phyloP scores from a whole-genome alignment of 2,329 filamentous ascomycete genomes.

The Hypoxylon sp. region DNA sequence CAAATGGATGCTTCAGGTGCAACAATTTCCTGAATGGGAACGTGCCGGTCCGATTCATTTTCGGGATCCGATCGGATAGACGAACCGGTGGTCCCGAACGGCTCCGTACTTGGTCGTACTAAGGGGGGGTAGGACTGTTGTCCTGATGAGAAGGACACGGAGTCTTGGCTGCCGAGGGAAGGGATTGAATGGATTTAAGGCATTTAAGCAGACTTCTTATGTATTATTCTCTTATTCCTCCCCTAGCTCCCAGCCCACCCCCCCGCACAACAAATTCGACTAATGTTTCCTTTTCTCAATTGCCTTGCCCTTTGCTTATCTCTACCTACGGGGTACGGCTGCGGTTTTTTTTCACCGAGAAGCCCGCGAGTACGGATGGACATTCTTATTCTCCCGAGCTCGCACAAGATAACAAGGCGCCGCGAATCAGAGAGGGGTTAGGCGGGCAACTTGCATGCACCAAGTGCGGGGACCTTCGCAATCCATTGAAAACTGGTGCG shows the following conservation, averaged over 20 bases:
- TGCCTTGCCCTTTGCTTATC: constrained; percentile 13
- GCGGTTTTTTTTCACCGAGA: constrained; percentile 42
- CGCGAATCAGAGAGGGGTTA: constrained; percentile 43
- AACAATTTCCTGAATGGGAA: constrained; percentile 33
- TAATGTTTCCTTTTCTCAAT: constrained; percentile 40
- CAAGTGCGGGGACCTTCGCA: constrained; percentile 40
- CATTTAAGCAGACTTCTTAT: constrained; percentile 8
- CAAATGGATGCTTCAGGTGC: neutral
- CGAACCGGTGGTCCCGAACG: constrained; percentile 42
- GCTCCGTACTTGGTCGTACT: constrained; percentile 30
- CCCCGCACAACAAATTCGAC: constrained; percentile 31
- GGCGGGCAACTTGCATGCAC: constrained; percentile 38
- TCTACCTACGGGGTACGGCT: constrained; percentile 23
- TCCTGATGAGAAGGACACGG: constrained; percentile 30
- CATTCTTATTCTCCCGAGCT: constrained; percentile 47
- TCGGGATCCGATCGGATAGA: constrained; percentile 43
- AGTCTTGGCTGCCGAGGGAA: constrained; percentile 43
- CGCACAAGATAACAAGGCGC: constrained; percentile 42
- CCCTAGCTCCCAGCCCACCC: constrained; percentile 1
- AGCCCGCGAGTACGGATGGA: constrained; percentile 25
- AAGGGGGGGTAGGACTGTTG: constrained; percentile 14
- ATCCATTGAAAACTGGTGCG: constrained; percentile 18
- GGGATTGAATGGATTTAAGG: neutral
- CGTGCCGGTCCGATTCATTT: constrained; percentile 45
- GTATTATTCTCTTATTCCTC: constrained; percentile 22